phyloP scores from a whole-genome alignment of 2,329 filamentous ascomycete species.

The Calonectria hongkongensis region DNA sequence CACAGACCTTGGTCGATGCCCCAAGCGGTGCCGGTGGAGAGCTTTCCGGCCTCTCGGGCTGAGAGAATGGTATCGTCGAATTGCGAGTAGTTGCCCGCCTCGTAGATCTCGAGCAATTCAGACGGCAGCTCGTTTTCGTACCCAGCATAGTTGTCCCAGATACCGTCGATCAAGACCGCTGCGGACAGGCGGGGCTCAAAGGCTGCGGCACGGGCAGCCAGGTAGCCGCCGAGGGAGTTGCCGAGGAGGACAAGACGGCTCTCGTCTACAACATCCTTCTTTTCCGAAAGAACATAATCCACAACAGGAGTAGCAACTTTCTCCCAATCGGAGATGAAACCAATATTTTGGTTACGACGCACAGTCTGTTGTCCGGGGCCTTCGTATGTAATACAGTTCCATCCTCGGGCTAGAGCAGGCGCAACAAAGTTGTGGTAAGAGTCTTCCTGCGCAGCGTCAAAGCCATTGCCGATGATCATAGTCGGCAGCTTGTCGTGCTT shows the following conservation, averaged over 20 bases:
- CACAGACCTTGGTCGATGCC: constrained; percentile 37
- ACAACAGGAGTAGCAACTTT: constrained; percentile 62
- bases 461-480: constrained; percentile 64
- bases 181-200: constrained; percentile 65
- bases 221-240: constrained; percentile 63
- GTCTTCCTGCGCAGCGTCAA: constrained; percentile 67
- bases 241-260: constrained; percentile 62
- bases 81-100: constrained; percentile 17
- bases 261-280: constrained; percentile 54
- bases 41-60: neutral
- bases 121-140: constrained; percentile 59
- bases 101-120: constrained; percentile 40
- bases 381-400: constrained; percentile 67
- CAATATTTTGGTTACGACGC: constrained; percentile 62
- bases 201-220: constrained; percentile 64
- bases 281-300: constrained; percentile 58
- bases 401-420: constrained; percentile 62
- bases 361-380: constrained; percentile 66
- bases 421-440: constrained; percentile 61
- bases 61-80: constrained; percentile 28
- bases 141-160: constrained; percentile 55
- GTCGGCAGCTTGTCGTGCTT: constrained; percentile 58
- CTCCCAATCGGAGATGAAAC: constrained; percentile 68
- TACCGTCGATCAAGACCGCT: constrained; percentile 60
- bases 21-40: constrained; percentile 29